Evolutionary conservation across 2,329 filamentous ascomycete species (phyloP).

Genomic region (Leptosphaerulina australis): DNA sequence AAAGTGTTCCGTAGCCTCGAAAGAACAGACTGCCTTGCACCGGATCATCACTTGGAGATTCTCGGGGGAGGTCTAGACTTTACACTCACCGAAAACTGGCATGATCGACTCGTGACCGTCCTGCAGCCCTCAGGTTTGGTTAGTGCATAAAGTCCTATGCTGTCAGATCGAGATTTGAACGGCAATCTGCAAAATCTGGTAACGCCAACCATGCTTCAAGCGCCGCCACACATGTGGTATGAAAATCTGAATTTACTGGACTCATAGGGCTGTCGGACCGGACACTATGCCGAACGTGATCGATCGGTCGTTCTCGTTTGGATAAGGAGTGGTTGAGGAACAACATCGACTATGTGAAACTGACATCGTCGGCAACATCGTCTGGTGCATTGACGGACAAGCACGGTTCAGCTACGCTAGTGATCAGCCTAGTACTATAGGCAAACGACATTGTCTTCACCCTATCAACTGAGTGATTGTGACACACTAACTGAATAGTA

Average conservation of each 20-base stretch:
- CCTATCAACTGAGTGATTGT: not conserved
- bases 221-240: not conserved
- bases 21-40: slow-evolving; percentile 10
- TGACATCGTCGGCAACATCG: not conserved
- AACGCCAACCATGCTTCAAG: slow-evolving; percentile 1
- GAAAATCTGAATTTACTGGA: not conserved
- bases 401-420: not conserved
- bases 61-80: slow-evolving; percentile 9
- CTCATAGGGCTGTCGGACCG: slow-evolving; percentile 4
- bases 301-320: slow-evolving; percentile 1
- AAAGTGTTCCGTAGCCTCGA: slow-evolving; percentile 2
- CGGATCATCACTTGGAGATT: not conserved
- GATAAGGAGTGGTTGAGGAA: not conserved
- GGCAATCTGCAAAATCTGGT: slow-evolving; percentile 3
- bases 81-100: slow-evolving; percentile 6
- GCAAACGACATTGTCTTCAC: not conserved
- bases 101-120: slow-evolving; percentile 12
- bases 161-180: slow-evolving; percentile 15
- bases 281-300: slow-evolving; percentile 4
- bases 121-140: slow-evolving; percentile 6
- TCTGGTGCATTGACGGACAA: not conserved
- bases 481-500: not conserved
- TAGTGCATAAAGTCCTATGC: slow-evolving; percentile 12
- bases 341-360: not conserved
- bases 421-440: not conserved